Base-by-base conservation (phyloP, 2,329 filamentous ascomycete species). In the Arthrinium phaeospermum region DNA sequence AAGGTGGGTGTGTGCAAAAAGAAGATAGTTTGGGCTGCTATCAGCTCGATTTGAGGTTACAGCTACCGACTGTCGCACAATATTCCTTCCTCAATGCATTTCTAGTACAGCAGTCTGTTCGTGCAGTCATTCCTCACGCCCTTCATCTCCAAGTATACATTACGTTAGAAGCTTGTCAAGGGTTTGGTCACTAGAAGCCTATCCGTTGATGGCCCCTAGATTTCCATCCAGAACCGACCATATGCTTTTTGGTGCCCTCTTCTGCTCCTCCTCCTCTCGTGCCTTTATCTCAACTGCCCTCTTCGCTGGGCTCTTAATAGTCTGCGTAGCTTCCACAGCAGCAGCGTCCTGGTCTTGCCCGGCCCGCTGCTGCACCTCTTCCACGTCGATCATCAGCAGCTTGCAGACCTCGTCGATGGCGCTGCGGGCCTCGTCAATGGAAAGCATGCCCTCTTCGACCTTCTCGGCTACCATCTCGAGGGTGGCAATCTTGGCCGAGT, bases 401-500 rank as follows among this genome's bases (percentile, higher is more conserved):
- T 81, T 78, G 69, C 87, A 83, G 14, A 89, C 84, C 67, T 89
- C 83, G n/a, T 81, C 81, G 3, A 92, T 76, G 1, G 82, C 81
- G 69, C 83, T 80, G 77, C 87, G 86, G 16, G 88, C 87, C 24
- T 84, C 83, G 71, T 90, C 87, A 27, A 92, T 80, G 3, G 88
- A 87, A 16, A 87, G 77, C 75, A 90, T 87, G 0, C 90, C 90
- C 70, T 85, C 83, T 70, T 92, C 90, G 3, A 92, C 85, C 73
- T 86, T 88, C 77, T 91, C 89, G 12, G 88, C 86, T 14, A 92
- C 87, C 12, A 83, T 80, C 76, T 91, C 89, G 14, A 91, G 84
- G 0, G 86, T 90, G 1, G 85, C 81, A 71, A 90, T 88, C 75
- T 90, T 91, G 75, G 90, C 89, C 3, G 88, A 85, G 71, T 91